These are phyloP conservation scores for Aspergillus sp. DNA, from an alignment of 2,329 filamentous ascomycete species.

Conservation along the genomic window DNA sequence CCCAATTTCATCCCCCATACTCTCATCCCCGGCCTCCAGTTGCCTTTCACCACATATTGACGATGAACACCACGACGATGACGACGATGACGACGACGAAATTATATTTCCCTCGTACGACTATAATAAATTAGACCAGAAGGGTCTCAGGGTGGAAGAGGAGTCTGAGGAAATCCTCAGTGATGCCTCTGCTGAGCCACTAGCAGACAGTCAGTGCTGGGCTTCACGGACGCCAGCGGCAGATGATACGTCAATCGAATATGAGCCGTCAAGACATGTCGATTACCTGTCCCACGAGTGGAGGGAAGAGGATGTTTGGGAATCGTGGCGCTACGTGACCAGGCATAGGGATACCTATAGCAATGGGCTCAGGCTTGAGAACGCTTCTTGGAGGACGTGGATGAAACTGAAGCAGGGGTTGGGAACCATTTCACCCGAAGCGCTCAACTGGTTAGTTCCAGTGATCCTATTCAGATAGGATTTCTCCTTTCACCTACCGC, in stretches of 20 bases:
- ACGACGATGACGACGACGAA: conserved; percentile 25
- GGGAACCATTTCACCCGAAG: conserved; percentile 81
- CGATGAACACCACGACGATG: conserved; percentile 11
- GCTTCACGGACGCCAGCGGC: conserved; percentile 56
- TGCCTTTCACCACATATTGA: conserved; percentile 28
- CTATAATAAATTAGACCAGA: conserved; percentile 41
- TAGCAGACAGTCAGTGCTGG: conserved; percentile 47
- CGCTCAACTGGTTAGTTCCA: conserved; percentile 73
- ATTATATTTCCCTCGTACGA: conserved; percentile 39
- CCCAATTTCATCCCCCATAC: conserved; percentile 24
- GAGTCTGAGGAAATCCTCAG: conserved; percentile 9
- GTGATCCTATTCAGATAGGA: neutral
- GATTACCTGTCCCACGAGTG: conserved; percentile 91
- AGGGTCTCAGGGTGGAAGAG: conserved; percentile 11
- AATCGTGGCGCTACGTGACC: conserved; percentile 89
- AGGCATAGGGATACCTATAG: conserved; percentile 69
- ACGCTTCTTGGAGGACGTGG: conserved; percentile 96
- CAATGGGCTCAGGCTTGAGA: conserved; percentile 77
- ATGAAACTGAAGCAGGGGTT: conserved; percentile 83
- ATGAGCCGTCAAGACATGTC: conserved; percentile 76
- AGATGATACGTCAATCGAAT: conserved; percentile 69
- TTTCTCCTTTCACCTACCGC: neutral
- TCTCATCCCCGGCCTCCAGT: conserved; percentile 32
- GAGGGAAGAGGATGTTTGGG: conserved; percentile 94
- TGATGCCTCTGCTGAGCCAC: conserved; percentile 14